These are phyloP conservation scores for Phytophthora multivora DNA, from an alignment of 352 stramenopile species.

Conservation along the genomic window DNA sequence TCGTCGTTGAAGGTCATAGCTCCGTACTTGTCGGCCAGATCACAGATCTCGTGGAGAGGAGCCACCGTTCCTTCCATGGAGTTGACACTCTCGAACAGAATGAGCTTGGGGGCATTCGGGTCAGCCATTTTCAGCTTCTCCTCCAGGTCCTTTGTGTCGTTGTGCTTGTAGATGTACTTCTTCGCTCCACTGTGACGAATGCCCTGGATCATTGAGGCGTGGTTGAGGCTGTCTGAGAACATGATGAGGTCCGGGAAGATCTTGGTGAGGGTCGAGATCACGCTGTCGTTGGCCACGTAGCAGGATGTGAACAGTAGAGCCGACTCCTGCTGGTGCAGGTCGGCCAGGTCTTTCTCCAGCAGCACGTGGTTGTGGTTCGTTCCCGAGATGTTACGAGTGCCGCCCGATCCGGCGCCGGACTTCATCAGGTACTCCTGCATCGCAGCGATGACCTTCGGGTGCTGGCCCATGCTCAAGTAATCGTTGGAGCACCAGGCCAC, in stretches of 20 bases:
- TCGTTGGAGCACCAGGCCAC: conserved; percentile 92
- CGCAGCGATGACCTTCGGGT: conserved; percentile 83
- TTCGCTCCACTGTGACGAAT: conserved; percentile 79
- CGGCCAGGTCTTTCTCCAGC: conserved; percentile 82
- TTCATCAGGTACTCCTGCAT: conserved; percentile 87
- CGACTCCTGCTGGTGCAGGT: conserved; percentile 87
- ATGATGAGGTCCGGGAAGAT: conserved; percentile 91
- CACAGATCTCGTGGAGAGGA: conserved; percentile 84
- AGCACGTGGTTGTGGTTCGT: conserved; percentile 93
- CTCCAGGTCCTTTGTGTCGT: conserved; percentile 81
- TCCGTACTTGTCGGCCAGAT: conserved; percentile 90
- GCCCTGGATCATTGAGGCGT: conserved; percentile 90
- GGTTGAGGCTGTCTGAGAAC: conserved; percentile 91
- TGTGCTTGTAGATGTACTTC: conserved; percentile 90
- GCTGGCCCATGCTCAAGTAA: conserved; percentile 91
- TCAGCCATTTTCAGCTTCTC: conserved; percentile 75
- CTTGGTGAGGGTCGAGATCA: conserved; percentile 89
- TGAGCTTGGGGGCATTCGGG: conserved; percentile 78
- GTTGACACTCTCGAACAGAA: conserved; percentile 89
- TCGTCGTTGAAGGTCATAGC: conserved; percentile 93
- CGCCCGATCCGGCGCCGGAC: conserved; percentile 80
- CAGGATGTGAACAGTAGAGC: conserved; percentile 90
- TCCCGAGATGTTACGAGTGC: conserved; percentile 91
- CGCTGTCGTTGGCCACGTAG: conserved; percentile 92
- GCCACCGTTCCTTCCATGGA: conserved; percentile 89